Base-by-base conservation (phyloP, 2,329 filamentous ascomycete species). In the Calonectria henricotiae region DNA sequence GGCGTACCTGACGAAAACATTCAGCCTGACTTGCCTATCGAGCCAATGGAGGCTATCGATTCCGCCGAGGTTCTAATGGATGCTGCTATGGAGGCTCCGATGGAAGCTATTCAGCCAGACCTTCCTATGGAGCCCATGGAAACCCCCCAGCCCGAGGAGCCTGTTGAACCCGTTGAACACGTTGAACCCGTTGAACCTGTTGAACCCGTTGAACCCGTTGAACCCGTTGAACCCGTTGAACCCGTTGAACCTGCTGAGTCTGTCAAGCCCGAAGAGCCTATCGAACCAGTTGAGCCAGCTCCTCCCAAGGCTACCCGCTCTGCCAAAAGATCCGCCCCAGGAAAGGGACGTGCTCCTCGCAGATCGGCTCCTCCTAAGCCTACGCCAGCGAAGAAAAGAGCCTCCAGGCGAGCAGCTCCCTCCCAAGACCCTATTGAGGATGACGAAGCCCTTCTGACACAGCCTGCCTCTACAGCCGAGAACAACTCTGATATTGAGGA, bases 381-480 rank as follows among this genome's bases (percentile, higher is more conserved):
- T 23, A 73, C 75, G 32, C 70, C 75, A 5, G 66, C 70, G 7
- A 71, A 70, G 13, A 79, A 74, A 63, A 75, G 74, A 63, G 72
- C 74, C 54, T 44, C 75, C n/a, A 75, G 74, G 25, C 75, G 78
- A 47, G 68, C 74, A 61, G 71, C 76, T 12, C 70, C 72, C 30
- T 76, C 75, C 11, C 77, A 80, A 68, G 79, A 82, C 60, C 78
- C 80, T 11, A 81, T 81, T 41, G 77, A 80, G 69, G 80, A 82
- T 17, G 73, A 69, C 5, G 74, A 74, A 6, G 73, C 62, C 7
- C 55, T 62, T 12, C 44, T 67, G 17, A 51, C 68, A 20, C 73
- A 69, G 41, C 61, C 63, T 39, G 46, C 46, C 3, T 71, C 71
- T n/a, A 47, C 58, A 6, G 61, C 71, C 39, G 75, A 75, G 13